These are phyloP conservation scores for Salvia rosmarinus DNA, from an alignment of 257 asterid genomes.

Conservation along the genomic window DNA sequence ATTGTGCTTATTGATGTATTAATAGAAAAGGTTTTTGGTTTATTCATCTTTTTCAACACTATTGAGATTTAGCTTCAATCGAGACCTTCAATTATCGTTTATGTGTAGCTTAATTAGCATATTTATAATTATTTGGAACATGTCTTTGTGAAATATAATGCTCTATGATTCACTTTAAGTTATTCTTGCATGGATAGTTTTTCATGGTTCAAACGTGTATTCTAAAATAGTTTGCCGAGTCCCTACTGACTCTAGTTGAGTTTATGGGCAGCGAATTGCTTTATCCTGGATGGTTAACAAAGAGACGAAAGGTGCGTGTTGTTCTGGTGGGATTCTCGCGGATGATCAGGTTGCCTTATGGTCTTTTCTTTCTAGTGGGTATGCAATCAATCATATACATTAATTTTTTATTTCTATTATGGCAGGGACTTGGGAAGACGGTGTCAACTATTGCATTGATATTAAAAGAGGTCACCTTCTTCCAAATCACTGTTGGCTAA, in stretches of 20 bases:
- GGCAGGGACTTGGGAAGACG: slow-evolving; percentile 97
- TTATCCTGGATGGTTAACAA: slow-evolving; percentile 95
- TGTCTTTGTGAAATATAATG: background rate
- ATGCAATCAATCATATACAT: slow-evolving; percentile 27
- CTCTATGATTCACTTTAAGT: background rate
- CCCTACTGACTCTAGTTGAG: slow-evolving; percentile 33
- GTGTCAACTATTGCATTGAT: slow-evolving; percentile 90
- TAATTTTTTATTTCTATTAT: slow-evolving; percentile 27
- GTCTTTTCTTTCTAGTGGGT: slow-evolving; percentile 22
- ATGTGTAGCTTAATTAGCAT: background rate
- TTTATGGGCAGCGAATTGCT: slow-evolving; percentile 79
- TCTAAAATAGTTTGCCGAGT: slow-evolving; percentile 16
- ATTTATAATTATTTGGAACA: background rate
- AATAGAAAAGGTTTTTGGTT: background rate
- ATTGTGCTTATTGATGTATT: background rate
- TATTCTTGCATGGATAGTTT: background rate
- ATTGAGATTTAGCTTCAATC: slow-evolving; percentile 4
- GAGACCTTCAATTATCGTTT: background rate
- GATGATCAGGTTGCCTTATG: slow-evolving; percentile 82
- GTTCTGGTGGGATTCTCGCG: slow-evolving; percentile 98
- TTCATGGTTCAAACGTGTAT: background rate
- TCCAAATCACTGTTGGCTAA: slow-evolving; percentile 43
- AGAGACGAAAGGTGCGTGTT: slow-evolving; percentile 73
- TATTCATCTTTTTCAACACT: background rate
- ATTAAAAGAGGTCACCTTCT: slow-evolving; percentile 81